Percentiles rank a stretch among this genome's conserved stretches.
phyloP scores from a whole-genome alignment of 208 protist genomes.

The Naegleria lovaniensis region DNA sequence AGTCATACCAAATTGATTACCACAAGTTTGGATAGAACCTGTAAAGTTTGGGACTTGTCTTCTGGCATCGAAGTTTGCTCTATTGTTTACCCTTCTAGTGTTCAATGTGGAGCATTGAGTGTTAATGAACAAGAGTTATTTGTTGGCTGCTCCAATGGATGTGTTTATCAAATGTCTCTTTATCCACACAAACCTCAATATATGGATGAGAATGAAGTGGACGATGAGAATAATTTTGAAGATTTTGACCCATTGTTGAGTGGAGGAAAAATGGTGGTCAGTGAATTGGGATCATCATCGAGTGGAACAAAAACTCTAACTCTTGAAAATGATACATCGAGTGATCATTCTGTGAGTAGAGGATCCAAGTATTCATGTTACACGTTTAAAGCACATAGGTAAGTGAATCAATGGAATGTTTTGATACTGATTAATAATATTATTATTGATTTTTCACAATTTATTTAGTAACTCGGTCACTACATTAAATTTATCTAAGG shows the following conservation, averaged over 20 bases:
- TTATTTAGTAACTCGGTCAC: neutral
- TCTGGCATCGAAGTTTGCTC: neutral
- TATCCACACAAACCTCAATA: neutral
- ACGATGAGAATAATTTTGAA: neutral
- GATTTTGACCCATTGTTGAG: neutral
- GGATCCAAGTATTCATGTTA: neutral
- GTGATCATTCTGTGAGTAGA: neutral
- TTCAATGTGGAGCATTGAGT: neutral
- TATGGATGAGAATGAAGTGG: neutral
- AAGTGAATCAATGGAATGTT: too few relatives aligned
- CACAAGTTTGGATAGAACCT: neutral
- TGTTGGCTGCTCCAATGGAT: neutral
- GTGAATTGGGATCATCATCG: neutral
- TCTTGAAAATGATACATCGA: neutral
- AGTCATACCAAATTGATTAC: constrained; percentile 7
- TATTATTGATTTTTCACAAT: neutral
- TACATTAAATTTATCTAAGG: neutral
- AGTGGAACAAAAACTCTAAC: neutral
- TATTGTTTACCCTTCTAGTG: neutral
- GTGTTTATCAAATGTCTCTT: neutral
- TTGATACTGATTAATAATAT: neutral
- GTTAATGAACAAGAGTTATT: neutral
- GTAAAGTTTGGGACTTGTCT: neutral
- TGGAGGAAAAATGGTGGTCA: neutral
- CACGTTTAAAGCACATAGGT: neutral